phyloP scores from a whole-genome alignment of 352 stramenopile species.

The Phytophthora citrophthora region DNA sequence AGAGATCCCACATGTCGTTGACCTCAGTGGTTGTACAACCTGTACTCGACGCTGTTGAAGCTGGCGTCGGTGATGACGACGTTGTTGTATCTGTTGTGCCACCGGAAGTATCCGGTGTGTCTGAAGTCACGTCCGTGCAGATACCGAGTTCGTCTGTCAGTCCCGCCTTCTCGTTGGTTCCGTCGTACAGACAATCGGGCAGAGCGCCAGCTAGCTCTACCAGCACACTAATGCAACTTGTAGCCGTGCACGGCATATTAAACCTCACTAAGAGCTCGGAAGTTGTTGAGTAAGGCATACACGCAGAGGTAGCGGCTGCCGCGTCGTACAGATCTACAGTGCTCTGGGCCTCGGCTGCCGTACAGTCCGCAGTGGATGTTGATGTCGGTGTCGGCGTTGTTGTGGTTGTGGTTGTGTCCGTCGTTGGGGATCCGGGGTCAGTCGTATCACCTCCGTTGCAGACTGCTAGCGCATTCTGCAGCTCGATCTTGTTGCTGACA shows the following conservation, averaged over 20 bases:
- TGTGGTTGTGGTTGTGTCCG: not conserved
- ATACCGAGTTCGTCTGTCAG: conserved; percentile 16
- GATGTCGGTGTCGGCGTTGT: conserved; percentile 14
- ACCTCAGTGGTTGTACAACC: conserved; percentile 24
- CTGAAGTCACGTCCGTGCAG: conserved; percentile 14
- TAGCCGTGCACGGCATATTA: conserved; percentile 26
- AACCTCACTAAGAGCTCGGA: conserved; percentile 14
- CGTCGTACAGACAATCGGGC: conserved; percentile 30
- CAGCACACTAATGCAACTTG: conserved; percentile 20
- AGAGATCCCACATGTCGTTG: conserved; percentile 26
- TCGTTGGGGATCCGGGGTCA: conserved; percentile 10
- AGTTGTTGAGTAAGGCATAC: conserved; percentile 21
- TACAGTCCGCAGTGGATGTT: conserved; percentile 25
- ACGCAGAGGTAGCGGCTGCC: conserved; percentile 22
- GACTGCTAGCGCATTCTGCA: conserved; percentile 18
- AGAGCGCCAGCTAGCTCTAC: conserved; percentile 15
- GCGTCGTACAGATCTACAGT: conserved; percentile 21
- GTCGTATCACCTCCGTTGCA: conserved; percentile 13
- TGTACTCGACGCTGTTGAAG: conserved; percentile 21
- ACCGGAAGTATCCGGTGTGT: conserved; percentile 5
- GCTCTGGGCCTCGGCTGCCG: conserved; percentile 15
- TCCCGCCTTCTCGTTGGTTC: conserved; percentile 25
- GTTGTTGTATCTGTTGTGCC: not conserved
- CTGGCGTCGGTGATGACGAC: conserved; percentile 8
- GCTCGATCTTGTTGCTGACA: conserved; percentile 30